Percentiles rank a stretch among this genome's conserved stretches.
phyloP scores from a whole-genome alignment of 768 basidiomycete genomes.

The Cubamyces lactineus region DNA sequence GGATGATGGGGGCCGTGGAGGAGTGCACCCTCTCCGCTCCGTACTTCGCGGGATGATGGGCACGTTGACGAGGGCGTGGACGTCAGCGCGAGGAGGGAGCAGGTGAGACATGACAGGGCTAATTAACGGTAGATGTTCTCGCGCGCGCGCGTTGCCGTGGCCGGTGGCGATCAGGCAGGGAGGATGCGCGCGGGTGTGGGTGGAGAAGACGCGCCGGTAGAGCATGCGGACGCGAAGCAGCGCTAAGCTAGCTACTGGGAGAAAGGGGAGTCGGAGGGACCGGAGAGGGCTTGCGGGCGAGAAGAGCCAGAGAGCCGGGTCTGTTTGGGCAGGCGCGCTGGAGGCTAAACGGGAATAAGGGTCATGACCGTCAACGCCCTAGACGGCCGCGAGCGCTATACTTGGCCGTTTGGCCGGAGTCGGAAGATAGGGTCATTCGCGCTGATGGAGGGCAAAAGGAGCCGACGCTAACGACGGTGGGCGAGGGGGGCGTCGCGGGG shows the following conservation, averaged over 20 bases:
- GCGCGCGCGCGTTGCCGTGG: too few relatives aligned
- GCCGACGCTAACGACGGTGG: constrained; percentile 1
- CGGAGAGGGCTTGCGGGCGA: background rate
- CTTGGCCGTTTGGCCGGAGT: background rate
- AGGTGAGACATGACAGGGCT: background rate
- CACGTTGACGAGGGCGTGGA: background rate
- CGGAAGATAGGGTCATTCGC: background rate
- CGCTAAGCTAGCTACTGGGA: too few relatives aligned
- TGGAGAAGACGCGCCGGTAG: too few relatives aligned
- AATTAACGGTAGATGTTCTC: background rate
- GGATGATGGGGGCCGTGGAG: background rate
- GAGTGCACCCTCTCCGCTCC: background rate
- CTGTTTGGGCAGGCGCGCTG: background rate
- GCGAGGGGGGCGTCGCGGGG: background rate
- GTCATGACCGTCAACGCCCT: background rate
- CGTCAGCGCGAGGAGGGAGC: background rate
- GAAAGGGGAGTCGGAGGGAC: background rate
- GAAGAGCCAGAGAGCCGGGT: background rate
- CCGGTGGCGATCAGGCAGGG: too few relatives aligned
- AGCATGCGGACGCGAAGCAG: too few relatives aligned
- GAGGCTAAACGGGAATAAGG: constrained; percentile 10
- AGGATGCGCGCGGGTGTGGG: too few relatives aligned
- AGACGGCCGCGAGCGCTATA: too few relatives aligned
- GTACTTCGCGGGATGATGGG: constrained; percentile 25
- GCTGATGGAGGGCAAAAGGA: background rate